phyloP scores from a whole-genome alignment of 2,329 filamentous ascomycete species.

The Madurella fahalii region DNA sequence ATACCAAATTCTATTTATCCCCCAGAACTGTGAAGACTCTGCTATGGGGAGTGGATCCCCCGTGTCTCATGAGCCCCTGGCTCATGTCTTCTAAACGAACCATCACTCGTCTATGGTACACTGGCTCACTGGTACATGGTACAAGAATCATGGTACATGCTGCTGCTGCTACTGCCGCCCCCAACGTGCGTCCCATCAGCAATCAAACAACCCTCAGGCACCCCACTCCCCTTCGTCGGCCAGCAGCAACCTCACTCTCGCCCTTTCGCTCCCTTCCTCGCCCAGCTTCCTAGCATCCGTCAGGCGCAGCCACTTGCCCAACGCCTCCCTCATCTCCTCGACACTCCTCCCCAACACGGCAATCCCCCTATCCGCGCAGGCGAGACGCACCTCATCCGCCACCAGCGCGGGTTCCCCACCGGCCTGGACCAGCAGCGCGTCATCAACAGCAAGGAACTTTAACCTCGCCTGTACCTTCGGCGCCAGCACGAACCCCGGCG shows the following conservation, averaged over 20 bases:
- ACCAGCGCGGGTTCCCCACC: constrained; percentile 59
- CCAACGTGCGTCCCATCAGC: too few species aligned
- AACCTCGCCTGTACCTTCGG: constrained; percentile 51
- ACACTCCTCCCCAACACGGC: constrained; percentile 55
- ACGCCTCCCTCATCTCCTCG: constrained; percentile 45
- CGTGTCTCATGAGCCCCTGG: too few species aligned
- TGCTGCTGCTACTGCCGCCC: too few species aligned
- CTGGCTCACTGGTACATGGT: too few species aligned
- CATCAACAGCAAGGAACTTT: constrained; percentile 65
- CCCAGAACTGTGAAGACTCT: too few species aligned
- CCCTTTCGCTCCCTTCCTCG: constrained; percentile 36
- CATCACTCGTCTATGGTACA: too few species aligned
- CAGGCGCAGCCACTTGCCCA: constrained; percentile 47
- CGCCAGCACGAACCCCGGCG: constrained; percentile 49
- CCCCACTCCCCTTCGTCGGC: constrained; percentile 22
- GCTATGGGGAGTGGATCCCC: too few species aligned
- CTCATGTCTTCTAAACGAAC: too few species aligned
- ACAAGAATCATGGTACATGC: too few species aligned
- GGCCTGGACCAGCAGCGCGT: constrained; percentile 59
- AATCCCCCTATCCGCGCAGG: constrained; percentile 67
- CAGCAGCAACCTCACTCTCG: constrained; percentile 29
- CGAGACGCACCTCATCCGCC: constrained; percentile 62
- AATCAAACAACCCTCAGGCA: not conserved
- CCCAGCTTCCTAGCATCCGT: constrained; percentile 34
- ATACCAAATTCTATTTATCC: too few species aligned